Evolutionary conservation across 2,329 filamentous ascomycete genomes (phyloP), one percentile per base, ranked within the genome.

Genomic region (Botrytis fabae): DNA sequence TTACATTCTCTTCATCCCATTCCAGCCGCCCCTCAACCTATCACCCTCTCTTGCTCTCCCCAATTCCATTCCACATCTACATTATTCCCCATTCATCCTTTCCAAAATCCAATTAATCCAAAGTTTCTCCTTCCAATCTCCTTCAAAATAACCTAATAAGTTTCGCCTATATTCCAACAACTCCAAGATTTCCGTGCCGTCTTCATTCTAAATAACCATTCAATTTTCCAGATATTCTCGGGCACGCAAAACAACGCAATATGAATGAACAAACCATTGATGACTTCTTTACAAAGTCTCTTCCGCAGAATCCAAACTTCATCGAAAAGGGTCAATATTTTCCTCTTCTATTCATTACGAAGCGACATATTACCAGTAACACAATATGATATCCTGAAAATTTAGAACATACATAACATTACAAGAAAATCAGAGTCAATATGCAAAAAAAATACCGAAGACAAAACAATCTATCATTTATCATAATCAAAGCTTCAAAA

Each of bases 241-340:
- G 9, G 2, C 14, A 54, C 14, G 28, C n/a, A 54, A 12, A 54
- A 8, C 12, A 8, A 54, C 28, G 9, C 14, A 28, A 28, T 28
- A 4, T 16, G 12, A n/a, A 4, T 16, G 12, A n/a, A n/a, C 0
- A n/a, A 14, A 2, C 12, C 0, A 1, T 2, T 3, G 2, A 6
- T 54, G 12, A 1, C 6, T 54, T 54, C 48, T 2, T 48, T 1
- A 51, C 4, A 14, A n/a, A 6, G 0, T 22, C 10, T 1, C 10
- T 51, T n/a, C 22, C 22, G n/a, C 22, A 2, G 0, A n/a, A 0
- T n/a, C 0, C 0, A 51, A 51, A 51, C 4, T 18, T 2, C 51
- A 54, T 28, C 14, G 18, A 54, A 54, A 54, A 1, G 20, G 38
- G 2, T 25, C 6, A 14, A 38, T 1, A 5, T 6, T 22, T 25